Evolutionary conservation across 805 yeast species (phyloP).

Genomic region (Groenewaldozyma tartarivorans): DNA sequence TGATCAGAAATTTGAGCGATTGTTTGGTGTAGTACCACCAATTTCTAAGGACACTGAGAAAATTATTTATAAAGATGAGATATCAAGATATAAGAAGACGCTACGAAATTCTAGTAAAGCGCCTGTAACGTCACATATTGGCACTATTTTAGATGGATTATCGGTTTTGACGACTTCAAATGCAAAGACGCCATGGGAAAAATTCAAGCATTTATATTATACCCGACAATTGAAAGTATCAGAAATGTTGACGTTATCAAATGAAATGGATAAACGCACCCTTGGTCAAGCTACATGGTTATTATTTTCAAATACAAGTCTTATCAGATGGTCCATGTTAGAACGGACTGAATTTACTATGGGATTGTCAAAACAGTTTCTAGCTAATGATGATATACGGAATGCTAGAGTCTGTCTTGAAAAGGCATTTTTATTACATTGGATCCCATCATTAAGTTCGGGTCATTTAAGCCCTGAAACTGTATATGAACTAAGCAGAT

Average conservation of each 20-base stretch:
- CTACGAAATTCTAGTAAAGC: too few species aligned
- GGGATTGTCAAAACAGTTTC: neutral
- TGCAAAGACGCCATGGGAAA: neutral
- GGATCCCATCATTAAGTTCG: neutral
- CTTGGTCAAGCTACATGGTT: neutral
- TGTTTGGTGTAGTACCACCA: neutral
- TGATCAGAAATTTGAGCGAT: neutral
- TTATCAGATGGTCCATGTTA: neutral
- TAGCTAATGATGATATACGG: neutral
- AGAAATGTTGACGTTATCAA: neutral
- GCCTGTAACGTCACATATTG: neutral
- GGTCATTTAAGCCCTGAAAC: neutral
- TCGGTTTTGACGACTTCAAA: neutral
- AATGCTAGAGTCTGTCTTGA: neutral
- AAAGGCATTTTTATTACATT: neutral
- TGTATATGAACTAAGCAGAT: neutral
- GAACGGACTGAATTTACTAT: neutral
- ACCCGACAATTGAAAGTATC: neutral
- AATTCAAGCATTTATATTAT: neutral
- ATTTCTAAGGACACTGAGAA: neutral
- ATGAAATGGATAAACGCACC: neutral
- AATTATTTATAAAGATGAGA: neutral
- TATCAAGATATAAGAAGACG: neutral
- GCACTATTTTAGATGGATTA: neutral
- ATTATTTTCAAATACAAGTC: neutral